phyloP scores from a whole-genome alignment of 1,284 basidiomycete species.

The Rhodotorula glutinis region DNA sequence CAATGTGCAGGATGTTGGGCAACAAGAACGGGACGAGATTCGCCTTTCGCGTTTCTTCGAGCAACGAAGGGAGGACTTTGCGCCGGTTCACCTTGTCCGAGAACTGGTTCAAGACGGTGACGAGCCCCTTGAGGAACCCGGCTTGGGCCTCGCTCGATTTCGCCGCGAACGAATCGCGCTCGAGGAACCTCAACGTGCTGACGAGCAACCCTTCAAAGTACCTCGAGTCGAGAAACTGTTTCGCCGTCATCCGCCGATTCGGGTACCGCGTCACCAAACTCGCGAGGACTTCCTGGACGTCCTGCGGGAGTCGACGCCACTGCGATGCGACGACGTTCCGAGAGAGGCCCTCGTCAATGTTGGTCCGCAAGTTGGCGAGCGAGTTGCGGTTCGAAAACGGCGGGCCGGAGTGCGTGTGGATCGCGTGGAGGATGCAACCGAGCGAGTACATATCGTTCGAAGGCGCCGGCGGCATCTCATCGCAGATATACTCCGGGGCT shows the following conservation, averaged over 20 bases:
- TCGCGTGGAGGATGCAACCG: constrained; percentile 83
- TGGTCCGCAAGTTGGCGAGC: constrained; percentile 70
- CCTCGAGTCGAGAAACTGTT: constrained; percentile 60
- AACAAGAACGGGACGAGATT: constrained; percentile 90
- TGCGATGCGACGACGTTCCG: constrained; percentile 41
- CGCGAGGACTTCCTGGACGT: constrained; percentile 61
- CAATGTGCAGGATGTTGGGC: constrained; percentile 95
- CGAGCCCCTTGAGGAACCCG: constrained; percentile 59
- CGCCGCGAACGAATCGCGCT: constrained; percentile 89
- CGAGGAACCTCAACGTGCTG: constrained; percentile 92
- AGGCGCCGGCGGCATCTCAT: constrained; percentile 71
- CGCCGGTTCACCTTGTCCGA: constrained; percentile 79
- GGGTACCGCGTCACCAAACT: constrained; percentile 76
- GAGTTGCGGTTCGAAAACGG: constrained; percentile 88
- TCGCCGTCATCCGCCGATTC: constrained; percentile 67
- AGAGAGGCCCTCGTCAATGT: constrained; percentile 59
- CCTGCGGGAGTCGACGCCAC: constrained; percentile 44
- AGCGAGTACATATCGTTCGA: constrained; percentile 93
- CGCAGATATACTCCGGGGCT: constrained; percentile 94
- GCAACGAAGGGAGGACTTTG: constrained; percentile 89
- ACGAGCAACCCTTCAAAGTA: constrained; percentile 98
- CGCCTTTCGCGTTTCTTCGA: constrained; percentile 79
- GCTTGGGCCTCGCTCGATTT: constrained; percentile 94
- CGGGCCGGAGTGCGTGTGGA: constrained; percentile 80
- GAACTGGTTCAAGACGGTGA: constrained; percentile 69